Conservation (phyloP, 805 yeast species). For the Ogataea populi-albae region DNA sequence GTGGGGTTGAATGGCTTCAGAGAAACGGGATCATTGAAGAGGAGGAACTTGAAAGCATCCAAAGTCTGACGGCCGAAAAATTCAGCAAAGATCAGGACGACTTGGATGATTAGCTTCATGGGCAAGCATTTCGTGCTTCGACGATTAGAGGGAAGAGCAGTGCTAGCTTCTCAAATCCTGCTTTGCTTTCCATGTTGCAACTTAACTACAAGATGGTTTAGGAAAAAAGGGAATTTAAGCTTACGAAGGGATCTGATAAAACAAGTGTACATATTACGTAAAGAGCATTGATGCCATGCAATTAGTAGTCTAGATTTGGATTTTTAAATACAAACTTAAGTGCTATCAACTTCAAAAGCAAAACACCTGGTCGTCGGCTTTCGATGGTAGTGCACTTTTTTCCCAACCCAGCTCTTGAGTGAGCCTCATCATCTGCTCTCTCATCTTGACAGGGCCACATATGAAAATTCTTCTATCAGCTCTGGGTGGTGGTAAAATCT, state of each 20-base stretch:
- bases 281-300: no score
- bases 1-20: conserved; percentile 75
- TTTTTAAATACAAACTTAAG: no score
- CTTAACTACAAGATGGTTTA: no score
- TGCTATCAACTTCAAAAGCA: conserved; percentile 26
- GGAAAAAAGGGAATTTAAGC: no score
- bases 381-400: conserved; percentile 29
- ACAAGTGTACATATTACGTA: conserved; percentile 3
- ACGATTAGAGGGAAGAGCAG: no score
- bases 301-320: no score
- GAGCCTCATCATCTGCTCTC: conserved; percentile 45
- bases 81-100: conserved; percentile 3
- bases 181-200: no score
- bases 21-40: conserved; percentile 67
- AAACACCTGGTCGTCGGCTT: conserved; percentile 36
- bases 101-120: conserved; percentile 10
- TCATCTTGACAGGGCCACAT: conserved; percentile 77
- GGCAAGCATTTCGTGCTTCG: no score
- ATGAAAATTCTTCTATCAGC: conserved; percentile 56
- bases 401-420: conserved; percentile 65
- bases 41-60: conserved; percentile 17
- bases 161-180: no score
- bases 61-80: conserved; percentile 10
- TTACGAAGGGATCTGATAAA: no score
- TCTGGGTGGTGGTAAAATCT: conserved; percentile 50